A percentile compares a stretch with the other conserved stretches of the same genome.
Conservation (phyloP, 305 asterid genomes). For the Fraxinus albicans region DNA sequence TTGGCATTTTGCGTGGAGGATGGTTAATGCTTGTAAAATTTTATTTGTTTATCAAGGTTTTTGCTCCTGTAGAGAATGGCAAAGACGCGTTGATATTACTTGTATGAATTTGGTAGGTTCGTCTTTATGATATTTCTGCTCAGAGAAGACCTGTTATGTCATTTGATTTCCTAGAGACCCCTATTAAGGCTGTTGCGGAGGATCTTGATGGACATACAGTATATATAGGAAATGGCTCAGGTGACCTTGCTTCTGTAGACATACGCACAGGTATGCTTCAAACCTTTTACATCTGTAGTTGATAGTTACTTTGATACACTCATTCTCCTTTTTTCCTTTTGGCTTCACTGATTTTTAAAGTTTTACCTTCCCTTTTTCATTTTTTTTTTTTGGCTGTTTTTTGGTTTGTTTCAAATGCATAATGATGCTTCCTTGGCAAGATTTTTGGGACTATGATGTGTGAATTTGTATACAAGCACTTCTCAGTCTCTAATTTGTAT, state of each 20-base stretch:
- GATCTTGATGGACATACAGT: conserved; percentile 79
- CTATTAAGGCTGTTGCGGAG: conserved; percentile 76
- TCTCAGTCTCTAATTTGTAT: neutral
- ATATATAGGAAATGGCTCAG: conserved; percentile 85
- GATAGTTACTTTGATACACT: neutral
- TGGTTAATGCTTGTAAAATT: neutral
- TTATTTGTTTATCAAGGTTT: neutral
- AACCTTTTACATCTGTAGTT: conserved; percentile 7
- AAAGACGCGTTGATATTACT: conserved; percentile 5
- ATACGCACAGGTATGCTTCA: conserved; percentile 71
- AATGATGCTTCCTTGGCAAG: neutral
- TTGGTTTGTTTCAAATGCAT: neutral
- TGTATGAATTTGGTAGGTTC: conserved; percentile 54
- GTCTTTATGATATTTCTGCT: conserved; percentile 86
- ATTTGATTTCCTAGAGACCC: conserved; percentile 78
- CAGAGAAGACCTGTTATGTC: conserved; percentile 91
- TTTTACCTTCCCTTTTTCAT: neutral
- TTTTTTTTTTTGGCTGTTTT: neutral
- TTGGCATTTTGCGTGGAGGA: neutral
- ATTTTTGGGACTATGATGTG: neutral
- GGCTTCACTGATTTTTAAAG: neutral
- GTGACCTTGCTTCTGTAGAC: conserved; percentile 92
- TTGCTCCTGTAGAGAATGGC: conserved; percentile 8
- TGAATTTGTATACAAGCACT: neutral
- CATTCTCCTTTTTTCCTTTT: neutral